Conservation (phyloP, 176 grass and related monocot genomes). For the Pontederia crassipes region DNA sequence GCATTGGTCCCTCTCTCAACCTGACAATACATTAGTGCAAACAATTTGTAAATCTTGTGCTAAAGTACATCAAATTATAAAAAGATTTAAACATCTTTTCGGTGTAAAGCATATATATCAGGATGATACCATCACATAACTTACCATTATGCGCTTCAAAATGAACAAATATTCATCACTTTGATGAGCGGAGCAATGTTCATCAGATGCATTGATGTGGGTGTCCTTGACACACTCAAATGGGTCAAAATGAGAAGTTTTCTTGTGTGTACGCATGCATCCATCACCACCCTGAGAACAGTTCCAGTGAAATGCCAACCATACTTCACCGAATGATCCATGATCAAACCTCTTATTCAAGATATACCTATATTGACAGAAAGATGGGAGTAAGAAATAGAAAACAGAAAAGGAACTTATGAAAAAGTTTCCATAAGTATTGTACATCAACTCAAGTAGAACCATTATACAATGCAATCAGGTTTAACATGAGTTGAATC, state of each 20-base stretch:
- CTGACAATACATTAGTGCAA: constrained; percentile 28
- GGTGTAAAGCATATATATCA: no score
- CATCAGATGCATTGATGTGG: constrained; percentile 26
- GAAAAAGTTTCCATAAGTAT: no score
- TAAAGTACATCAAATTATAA: no score
- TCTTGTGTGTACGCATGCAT: constrained; percentile 16
- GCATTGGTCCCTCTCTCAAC: constrained; percentile 87
- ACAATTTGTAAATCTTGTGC: background rate
- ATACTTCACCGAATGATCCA: constrained; percentile 96
- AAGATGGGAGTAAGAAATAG: constrained; percentile 3
- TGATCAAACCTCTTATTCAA: constrained; percentile 92
- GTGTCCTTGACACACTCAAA: constrained; percentile 42
- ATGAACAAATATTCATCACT: constrained; percentile 79
- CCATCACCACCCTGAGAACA: constrained; percentile 55
- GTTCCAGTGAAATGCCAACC: constrained; percentile 98
- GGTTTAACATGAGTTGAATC: background rate
- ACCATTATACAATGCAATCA: no score
- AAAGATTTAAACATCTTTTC: no score
- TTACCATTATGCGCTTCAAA: constrained; percentile 99
- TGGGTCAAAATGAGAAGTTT: constrained; percentile 19
- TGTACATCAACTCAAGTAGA: no score
- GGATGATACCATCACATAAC: background rate
- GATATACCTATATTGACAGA: constrained; percentile 61
- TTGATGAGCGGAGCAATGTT: constrained; percentile 30
- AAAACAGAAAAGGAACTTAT: background rate